Percentiles rank a stretch among this genome's conserved stretches.
Evolutionary conservation across 345 rosid species (phyloP).

Genomic region (Gossypium longicalyx): DNA sequence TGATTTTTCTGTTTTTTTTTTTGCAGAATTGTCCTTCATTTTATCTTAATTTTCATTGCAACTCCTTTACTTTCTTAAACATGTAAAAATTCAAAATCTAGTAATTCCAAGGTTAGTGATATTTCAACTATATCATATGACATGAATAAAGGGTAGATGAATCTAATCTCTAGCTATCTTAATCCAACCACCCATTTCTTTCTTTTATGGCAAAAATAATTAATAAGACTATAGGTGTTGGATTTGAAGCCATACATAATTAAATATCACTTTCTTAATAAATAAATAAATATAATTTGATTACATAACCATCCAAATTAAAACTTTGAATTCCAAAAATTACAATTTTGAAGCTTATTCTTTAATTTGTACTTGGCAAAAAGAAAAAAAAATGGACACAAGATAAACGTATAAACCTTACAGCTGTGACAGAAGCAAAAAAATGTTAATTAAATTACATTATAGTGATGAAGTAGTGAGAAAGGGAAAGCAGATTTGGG

Average conservation of each 20-base stretch:
- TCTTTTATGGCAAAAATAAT: background rate
- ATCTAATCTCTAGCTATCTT: background rate
- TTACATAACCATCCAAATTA: background rate
- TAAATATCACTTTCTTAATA: background rate
- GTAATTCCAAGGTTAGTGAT: background rate
- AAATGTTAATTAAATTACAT: too few relatives aligned
- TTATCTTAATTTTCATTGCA: too few relatives aligned
- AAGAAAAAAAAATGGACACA: too few relatives aligned
- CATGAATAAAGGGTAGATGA: background rate
- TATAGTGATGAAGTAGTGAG: too few relatives aligned
- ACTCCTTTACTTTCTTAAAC: too few relatives aligned
- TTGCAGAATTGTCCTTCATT: too few relatives aligned
- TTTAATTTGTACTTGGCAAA: background rate
- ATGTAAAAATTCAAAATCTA: background rate
- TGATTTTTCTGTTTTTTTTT: too few relatives aligned
- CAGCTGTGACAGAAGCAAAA: too few relatives aligned
- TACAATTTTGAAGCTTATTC: background rate
- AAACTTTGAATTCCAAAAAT: background rate
- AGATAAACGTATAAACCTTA: too few relatives aligned
- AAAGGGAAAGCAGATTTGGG: conserved; percentile 14
- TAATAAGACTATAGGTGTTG: background rate
- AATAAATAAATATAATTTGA: background rate
- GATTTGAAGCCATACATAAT: background rate
- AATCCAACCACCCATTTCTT: background rate
- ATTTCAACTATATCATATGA: background rate